Evolutionary conservation across 495 filamentous ascomycete species (phyloP).

Genomic region (Penicillium atrosanguineum): DNA sequence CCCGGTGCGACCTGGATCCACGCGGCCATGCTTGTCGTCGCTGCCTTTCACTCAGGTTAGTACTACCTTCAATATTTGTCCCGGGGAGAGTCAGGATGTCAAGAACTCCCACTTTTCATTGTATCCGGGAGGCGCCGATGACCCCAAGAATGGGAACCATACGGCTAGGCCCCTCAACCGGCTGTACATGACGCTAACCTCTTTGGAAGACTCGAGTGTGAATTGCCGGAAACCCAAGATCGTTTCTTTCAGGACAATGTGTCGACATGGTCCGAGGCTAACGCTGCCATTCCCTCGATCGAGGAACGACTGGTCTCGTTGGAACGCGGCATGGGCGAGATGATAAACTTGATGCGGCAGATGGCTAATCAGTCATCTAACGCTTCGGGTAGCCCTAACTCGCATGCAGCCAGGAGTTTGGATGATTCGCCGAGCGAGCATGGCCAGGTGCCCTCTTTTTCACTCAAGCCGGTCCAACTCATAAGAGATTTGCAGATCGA

Average conservation of each 20-base stretch:
- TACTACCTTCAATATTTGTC: conserved; percentile 1
- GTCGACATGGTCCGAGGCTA: conserved; percentile 35
- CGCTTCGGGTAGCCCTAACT: conserved; percentile 15
- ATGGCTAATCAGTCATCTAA: conserved; percentile 31
- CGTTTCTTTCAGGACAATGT: conserved; percentile 36
- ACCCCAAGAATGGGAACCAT: neutral
- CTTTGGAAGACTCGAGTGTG: conserved; percentile 34
- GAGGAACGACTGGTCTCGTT: conserved; percentile 39
- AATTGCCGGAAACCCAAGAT: conserved; percentile 38
- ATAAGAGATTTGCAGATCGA: conserved; percentile 39
- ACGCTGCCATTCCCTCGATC: conserved; percentile 34
- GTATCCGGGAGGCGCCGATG: neutral
- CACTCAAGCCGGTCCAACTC: conserved; percentile 35
- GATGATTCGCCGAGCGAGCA: conserved; percentile 26
- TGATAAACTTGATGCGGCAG: conserved; percentile 40
- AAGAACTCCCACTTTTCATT: neutral
- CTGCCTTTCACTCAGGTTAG: conserved; percentile 40
- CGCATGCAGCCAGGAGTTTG: conserved; percentile 19
- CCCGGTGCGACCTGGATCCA: conserved; percentile 40
- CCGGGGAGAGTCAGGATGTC: neutral
- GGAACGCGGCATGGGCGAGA: conserved; percentile 39
- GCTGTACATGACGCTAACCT: conserved; percentile 10
- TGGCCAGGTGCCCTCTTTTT: conserved; percentile 17
- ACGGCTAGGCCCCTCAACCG: neutral
- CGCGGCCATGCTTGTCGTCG: conserved; percentile 42